These are phyloP conservation scores for Kluyveromyces sp. DNA, from an alignment of 1,139 yeast species.

Conservation along the genomic window DNA sequence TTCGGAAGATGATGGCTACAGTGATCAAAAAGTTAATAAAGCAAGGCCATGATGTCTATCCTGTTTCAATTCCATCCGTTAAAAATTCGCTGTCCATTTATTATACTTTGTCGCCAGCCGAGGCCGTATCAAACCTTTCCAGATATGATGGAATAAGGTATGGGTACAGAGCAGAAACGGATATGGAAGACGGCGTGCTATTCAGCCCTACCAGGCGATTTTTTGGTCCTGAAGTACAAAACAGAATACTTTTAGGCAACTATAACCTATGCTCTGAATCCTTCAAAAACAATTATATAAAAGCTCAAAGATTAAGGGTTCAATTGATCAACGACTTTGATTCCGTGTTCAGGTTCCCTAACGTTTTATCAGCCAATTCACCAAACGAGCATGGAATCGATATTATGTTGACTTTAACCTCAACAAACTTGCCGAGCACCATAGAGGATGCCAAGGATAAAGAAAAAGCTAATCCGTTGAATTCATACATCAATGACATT, in stretches of 20 bases:
- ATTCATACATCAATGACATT: constrained; percentile 71
- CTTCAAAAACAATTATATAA: constrained; percentile 67
- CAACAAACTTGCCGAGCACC: constrained; percentile 53
- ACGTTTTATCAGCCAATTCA: constrained; percentile 35
- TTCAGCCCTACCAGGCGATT: constrained; percentile 54
- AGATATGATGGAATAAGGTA: constrained; percentile 87
- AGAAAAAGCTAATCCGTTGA: constrained; percentile 43
- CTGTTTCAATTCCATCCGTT: constrained; percentile 65
- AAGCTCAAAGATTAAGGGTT: constrained; percentile 65
- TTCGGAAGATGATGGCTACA: constrained; percentile 42
- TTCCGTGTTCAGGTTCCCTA: constrained; percentile 46
- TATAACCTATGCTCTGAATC: constrained; percentile 71
- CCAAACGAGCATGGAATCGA: constrained; percentile 46
- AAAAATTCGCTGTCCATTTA: constrained; percentile 71
- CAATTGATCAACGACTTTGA: constrained; percentile 61
- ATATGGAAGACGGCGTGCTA: constrained; percentile 34
- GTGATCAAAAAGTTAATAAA: constrained; percentile 40
- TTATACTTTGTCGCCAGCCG: constrained; percentile 84
- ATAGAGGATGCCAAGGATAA: constrained; percentile 37
- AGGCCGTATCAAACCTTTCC: constrained; percentile 87
- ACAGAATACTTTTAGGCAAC: constrained; percentile 78
- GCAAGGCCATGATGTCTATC: constrained; percentile 49
- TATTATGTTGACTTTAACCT: constrained; percentile 65
- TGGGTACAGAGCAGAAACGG: constrained; percentile 42
- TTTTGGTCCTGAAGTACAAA: constrained; percentile 77